A percentile compares a stretch with the other conserved stretches of the same genome.
Evolutionary conservation across 139 green algal species (phyloP).

Genomic region (Trebouxia sp.): DNA sequence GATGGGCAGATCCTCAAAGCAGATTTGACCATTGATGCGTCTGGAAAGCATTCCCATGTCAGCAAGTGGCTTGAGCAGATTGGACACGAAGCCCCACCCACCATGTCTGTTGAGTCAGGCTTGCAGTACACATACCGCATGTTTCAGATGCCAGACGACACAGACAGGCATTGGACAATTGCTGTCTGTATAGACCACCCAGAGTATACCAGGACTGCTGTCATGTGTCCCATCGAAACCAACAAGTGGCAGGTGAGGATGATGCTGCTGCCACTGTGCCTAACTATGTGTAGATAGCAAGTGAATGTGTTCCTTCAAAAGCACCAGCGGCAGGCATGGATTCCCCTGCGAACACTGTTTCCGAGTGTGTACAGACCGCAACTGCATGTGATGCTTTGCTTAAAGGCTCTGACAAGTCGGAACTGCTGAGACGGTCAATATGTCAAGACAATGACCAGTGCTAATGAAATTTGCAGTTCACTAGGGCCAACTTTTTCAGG

Average conservation of each 20-base stretch:
- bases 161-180: not conserved
- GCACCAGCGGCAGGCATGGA: too few species aligned
- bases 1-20: not conserved
- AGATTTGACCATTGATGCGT: not conserved
- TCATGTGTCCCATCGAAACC: slow-evolving; percentile 3
- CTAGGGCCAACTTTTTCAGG: too few species aligned
- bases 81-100: not conserved
- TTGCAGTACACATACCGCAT: slow-evolving; percentile 2
- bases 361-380: too few species aligned
- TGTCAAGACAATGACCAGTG: too few species aligned
- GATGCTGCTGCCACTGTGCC: too few species aligned
- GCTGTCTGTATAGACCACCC: slow-evolving; percentile 7
- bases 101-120: not conserved
- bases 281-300: too few species aligned
- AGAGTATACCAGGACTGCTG: not conserved
- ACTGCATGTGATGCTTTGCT: too few species aligned
- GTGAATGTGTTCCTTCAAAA: too few species aligned
- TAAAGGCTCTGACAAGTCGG: too few species aligned
- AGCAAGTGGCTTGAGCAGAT: not conserved
- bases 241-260: not conserved
- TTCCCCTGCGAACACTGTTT: too few species aligned
- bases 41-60: not conserved
- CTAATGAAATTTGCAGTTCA: too few species aligned
- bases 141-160: slow-evolving; percentile 6
- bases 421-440: too few species aligned